These are phyloP conservation scores for Pelargonium fulgidum DNA, from an alignment of 441 rosid species.

Conservation along the genomic window DNA sequence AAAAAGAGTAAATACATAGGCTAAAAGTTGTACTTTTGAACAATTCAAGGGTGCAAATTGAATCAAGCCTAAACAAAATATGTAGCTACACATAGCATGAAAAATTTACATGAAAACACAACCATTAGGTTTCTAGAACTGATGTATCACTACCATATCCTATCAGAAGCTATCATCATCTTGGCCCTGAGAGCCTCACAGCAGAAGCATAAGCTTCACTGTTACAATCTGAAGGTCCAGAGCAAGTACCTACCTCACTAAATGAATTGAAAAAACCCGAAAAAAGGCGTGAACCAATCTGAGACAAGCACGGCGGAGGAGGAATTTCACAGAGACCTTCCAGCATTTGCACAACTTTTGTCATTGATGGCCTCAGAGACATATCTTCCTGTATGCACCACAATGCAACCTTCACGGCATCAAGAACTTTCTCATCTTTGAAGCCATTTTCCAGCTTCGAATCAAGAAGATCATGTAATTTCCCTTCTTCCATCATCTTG, in stretches of 20 bases:
- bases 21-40: no score
- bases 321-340: conserved; percentile 72
- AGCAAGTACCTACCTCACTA: conserved; percentile 66
- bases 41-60: no score
- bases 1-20: no score
- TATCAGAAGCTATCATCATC: conserved; percentile 35
- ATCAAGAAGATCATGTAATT: conserved; percentile 57
- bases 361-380: conserved; percentile 71
- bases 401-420: conserved; percentile 66
- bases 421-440: conserved; percentile 40
- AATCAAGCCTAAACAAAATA: no score
- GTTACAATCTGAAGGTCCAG: conserved; percentile 67
- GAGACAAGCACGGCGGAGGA: conserved; percentile 57
- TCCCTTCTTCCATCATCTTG: conserved; percentile 92
- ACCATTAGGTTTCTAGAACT: no score
- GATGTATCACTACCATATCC: no score
- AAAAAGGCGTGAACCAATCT: conserved; percentile 53
- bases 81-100: no score
- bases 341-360: conserved; percentile 86
- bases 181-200: conserved; percentile 84
- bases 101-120: no score
- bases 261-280: conserved; percentile 39
- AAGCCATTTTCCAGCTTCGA: conserved; percentile 38
- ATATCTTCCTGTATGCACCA: conserved; percentile 97
- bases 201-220: conserved; percentile 66